Base-by-base conservation (phyloP, 257 asterid species). In the Marsdenia floribunda region DNA sequence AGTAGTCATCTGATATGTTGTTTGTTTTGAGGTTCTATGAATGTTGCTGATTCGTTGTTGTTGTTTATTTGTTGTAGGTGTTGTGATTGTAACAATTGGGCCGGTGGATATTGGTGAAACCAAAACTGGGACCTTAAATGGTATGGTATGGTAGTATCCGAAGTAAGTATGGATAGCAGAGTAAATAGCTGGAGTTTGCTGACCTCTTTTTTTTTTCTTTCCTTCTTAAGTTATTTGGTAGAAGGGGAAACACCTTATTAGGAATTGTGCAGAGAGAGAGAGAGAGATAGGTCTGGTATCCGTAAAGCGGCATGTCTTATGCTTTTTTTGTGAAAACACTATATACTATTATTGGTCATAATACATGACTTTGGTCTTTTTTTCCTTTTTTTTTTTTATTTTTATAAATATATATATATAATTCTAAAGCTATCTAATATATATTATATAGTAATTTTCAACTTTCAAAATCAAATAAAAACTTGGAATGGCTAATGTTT, bases 21-120 rank as follows among this genome's bases (percentile, higher is more conserved):
- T 44, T 44, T 42, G 8, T 7, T 37, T 26, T 44, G 12, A 29
- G 19, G 12, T 40, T 21, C 8, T 2, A 12, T 9, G 2, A 11
- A 64, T 13, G 50, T 37, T 15, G 60, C 21, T 72, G 22, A 40
- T 44, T 19, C 15, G 33, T 29, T 29, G 33, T 44, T 22, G 3
- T 73, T 78, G 12, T 47, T 54, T 16, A 38, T 16, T 33, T 35
- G 13, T 68, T 55, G 71, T 78, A 78, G 82, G 55, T 73, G 61
- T 73, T 55, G 54, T 68, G 75, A 73, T 64, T 73, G 78, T 78
- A 58, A 26, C 75, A 68, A 73, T 22, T 78, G 82, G 82, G 78
- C 55, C 22, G 82, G 82, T 4, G 82, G 82, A 35, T 78, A 73
- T 73, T 78, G 82, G 82, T 78, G 47, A 73, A 26, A 49, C 35